Evolutionary conservation across 768 basidiomycete genomes (phyloP).

Genomic region (Leccinum sublutescens): DNA sequence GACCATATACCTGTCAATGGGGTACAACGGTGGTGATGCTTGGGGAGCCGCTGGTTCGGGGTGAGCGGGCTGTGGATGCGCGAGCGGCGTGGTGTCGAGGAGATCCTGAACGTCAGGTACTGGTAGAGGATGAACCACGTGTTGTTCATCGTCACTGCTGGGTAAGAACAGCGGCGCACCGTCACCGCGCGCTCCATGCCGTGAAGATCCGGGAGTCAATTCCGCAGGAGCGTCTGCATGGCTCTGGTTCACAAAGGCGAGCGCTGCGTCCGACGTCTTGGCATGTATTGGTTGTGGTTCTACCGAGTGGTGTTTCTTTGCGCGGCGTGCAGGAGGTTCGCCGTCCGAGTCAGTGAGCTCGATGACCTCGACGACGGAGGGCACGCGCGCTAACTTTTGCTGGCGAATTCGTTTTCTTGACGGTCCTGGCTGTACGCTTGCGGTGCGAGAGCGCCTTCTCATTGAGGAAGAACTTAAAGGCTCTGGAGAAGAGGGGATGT

Average conservation of each 20-base stretch:
- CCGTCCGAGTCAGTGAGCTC: slow-evolving; percentile 54
- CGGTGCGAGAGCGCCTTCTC: slow-evolving; percentile 17
- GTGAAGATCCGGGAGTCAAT: slow-evolving; percentile 13
- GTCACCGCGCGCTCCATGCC: slow-evolving; percentile 2
- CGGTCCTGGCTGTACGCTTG: slow-evolving; percentile 21
- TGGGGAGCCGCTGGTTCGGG: slow-evolving; percentile 4
- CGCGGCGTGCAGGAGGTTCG: slow-evolving; percentile 23
- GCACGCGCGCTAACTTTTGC: slow-evolving; percentile 1
- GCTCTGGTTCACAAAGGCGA: slow-evolving; percentile 12
- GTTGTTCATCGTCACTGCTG: slow-evolving; percentile 35
- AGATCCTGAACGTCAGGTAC: background rate
- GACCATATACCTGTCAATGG: slow-evolving; percentile 36
- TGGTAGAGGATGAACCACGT: background rate
- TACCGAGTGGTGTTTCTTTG: background rate
- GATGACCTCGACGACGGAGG: slow-evolving; percentile 36
- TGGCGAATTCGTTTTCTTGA: slow-evolving; percentile 15
- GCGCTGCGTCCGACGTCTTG: background rate
- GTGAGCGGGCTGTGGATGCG: background rate
- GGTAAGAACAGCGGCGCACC: slow-evolving; percentile 37
- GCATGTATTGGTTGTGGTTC: slow-evolving; percentile 11
- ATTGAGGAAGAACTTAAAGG: slow-evolving; percentile 6
- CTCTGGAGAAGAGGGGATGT: slow-evolving; percentile 29
- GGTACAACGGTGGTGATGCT: slow-evolving; percentile 16
- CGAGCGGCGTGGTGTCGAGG: background rate
- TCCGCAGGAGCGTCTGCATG: slow-evolving; percentile 9